Evolutionary conservation across 208 protist species (phyloP), one percentile per base, ranked within the genome.

Genomic region (Tritrichomonas musculus): DNA sequence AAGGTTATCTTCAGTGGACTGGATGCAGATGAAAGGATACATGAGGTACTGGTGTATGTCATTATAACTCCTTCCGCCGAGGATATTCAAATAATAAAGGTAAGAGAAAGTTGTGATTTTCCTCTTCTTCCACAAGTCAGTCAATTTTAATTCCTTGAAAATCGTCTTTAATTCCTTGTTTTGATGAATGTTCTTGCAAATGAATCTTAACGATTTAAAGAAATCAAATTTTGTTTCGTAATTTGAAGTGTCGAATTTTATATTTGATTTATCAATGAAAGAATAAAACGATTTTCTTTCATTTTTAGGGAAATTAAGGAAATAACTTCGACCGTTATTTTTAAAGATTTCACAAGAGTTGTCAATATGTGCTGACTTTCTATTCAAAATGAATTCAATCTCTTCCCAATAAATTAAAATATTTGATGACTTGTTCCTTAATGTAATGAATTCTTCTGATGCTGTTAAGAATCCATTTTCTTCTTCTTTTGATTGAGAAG

Each of bases 1-100:
- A 44, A 93, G 11, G 27, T 1, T 30, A 22, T 55, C 13, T 25
- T 49, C 75, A 30, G 55, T 17, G n/a, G n/a, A n/a, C 64, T 96
- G 94, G 2, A 80, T 75, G 50, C 96, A 53, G 44, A 96, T 92
- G 94, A 94, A 96, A 9, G 95, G 95, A 36, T 95, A 92, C 1
- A 93, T 50, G 33, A 53, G 92, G 69, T 93, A 93, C 36, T 93
- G 77, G 5, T 25, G 27, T 36, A 88, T 22, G 39, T 88, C 77
- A 39, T 33, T 5, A 17, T 57, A 88, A 60, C 41, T 53, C 22
- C 77, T 27, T 14, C 77, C 77, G 0, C n/a, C 20, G 39, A 53
- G 57, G 8, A 88, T 39, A 50, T 88, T 88, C 1, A 88, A 22
- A 44, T 49, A 88, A 39, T 57, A 60, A 22, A 88, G n/a, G n/a